Evolutionary conservation across 306 rosid species (phyloP), one percentile per base, ranked within the genome.

Genomic region (Rosa persica): DNA sequence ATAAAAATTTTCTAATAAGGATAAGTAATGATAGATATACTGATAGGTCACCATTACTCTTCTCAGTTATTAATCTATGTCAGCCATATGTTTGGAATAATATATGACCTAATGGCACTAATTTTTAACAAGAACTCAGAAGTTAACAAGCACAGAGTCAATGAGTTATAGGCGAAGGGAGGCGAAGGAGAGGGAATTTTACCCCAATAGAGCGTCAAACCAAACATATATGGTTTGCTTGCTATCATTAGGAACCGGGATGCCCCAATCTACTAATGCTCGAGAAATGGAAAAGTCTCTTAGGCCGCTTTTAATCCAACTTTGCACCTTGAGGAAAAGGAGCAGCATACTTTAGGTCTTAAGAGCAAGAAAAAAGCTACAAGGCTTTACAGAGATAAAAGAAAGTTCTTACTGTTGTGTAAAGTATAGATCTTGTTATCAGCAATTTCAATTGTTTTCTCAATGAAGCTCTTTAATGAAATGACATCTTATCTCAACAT

Each of bases 121-220:
- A 15, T 6, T 1, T 43, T 22, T 72, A 12, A 19, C 1, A 65
- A 67, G 80, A 65, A 57, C 51, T 25, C 22, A 34, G 4, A 46
- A 55, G n/a, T 49, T 64, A 47, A 61, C 40, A 44, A 79, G 75
- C 67, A 52, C 23, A 80, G 16, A 61, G 51, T 22, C 47, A 44
- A 48, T 36, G 46, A 74, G 74, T 66, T 23, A 25, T n/a, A 15
- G 51, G 81, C 51, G 52, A 64, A 66, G 71, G 0, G 27, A 12
- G 20, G 30, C 42, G 10, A 30, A 30, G 39, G 38, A 58, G 51
- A 71, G 65, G 55, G 64, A 69, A 73, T 8, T 81, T 80, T 92
- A 95, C 98, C 98, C 98, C 68, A 95, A 84, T 78, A 95, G 85
- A 82, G 98, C 98, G 86, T 95, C 98, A 86, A 95, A 95, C 98